Conservation (phyloP, 2,329 filamentous ascomycete genomes). For the Alternaria arbusti region DNA sequence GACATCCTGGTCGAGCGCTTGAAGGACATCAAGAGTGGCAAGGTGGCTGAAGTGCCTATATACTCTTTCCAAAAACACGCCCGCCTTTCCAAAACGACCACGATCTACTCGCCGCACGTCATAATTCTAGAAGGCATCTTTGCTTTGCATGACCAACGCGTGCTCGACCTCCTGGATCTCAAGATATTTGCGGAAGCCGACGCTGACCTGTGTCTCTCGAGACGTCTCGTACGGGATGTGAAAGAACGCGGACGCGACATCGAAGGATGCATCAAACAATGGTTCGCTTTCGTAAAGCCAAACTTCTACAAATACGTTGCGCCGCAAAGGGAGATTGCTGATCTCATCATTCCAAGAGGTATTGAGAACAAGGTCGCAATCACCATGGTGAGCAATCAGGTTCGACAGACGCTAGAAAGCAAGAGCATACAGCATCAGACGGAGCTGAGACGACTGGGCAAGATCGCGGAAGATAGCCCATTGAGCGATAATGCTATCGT, state of each 20-base stretch:
- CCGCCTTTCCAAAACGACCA: slow-evolving; percentile 77
- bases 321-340: slow-evolving; percentile 87
- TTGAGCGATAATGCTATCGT: slow-evolving; percentile 77
- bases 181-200: slow-evolving; percentile 98
- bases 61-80: slow-evolving; percentile 96
- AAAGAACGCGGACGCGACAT: slow-evolving; percentile 88
- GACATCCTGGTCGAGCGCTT: slow-evolving; percentile 82
- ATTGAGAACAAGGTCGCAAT: slow-evolving; percentile 96
- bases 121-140: slow-evolving; percentile 96
- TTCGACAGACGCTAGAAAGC: slow-evolving; percentile 82
- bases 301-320: slow-evolving; percentile 95
- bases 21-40: slow-evolving; percentile 84
- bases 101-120: slow-evolving; percentile 95
- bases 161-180: slow-evolving; percentile 88
- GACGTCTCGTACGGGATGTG: slow-evolving; percentile 76
- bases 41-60: slow-evolving; percentile 86
- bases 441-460: slow-evolving; percentile 77
- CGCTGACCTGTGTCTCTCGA: slow-evolving; percentile 86
- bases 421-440: slow-evolving; percentile 85
- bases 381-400: slow-evolving; percentile 92
- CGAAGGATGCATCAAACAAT: slow-evolving; percentile 96
- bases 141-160: slow-evolving; percentile 85
- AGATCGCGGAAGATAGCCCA: slow-evolving; percentile 72
- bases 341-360: slow-evolving; percentile 93
- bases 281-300: slow-evolving; percentile 95